Evolutionary conservation across 306 rosid species (phyloP), one percentile per base, ranked within the genome.

Genomic region (Trichosanthes truncata): DNA sequence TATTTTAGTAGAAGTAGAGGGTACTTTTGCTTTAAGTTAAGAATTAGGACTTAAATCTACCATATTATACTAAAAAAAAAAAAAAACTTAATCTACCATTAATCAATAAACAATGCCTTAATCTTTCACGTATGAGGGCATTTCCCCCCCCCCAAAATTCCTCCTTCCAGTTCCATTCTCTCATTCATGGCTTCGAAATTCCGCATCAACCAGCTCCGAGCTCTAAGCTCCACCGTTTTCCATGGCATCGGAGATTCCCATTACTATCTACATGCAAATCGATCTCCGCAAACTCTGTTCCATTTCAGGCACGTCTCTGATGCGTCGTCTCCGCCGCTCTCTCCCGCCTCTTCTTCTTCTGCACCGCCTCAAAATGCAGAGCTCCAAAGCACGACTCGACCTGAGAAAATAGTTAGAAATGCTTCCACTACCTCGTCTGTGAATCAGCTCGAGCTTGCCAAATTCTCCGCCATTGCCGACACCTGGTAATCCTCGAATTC

Each of bases 401-500:
- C 80, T 4, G 77, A 75, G 45, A 17, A 36, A 1, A 46, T 48
- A 29, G 4, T n/a, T 15, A 52, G 23, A 7, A 31, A 23, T 7
- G 56, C 83, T 85, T 74, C 85, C 6, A 31, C 78, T 69, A 76
- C 79, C 11, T 91, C 94, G n/a, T 93, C 97, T 46, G 61, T 89
- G 84, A 91, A 93, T 74, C 85, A 82, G 43, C 23, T 57, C 7
- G 98, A 93, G 69, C 92, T 93, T 65, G 89, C 87, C 57, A 91
- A 91, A 80, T 93, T 91, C 86, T 85, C 92, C 60, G 85, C 96
- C 87, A 87, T 91, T 61, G 80, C 96, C 12, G 96, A 91, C 67
- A 78, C 96, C 78, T 93, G 92, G 97, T 93, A 23, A 84, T 86
- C 75, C 81, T 63, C 76, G 11, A 35, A 40, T 72, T 59, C 76